phyloP scores from a whole-genome alignment of 2,329 filamentous ascomycete species.

The Berkeleyomyces rouxiae region DNA sequence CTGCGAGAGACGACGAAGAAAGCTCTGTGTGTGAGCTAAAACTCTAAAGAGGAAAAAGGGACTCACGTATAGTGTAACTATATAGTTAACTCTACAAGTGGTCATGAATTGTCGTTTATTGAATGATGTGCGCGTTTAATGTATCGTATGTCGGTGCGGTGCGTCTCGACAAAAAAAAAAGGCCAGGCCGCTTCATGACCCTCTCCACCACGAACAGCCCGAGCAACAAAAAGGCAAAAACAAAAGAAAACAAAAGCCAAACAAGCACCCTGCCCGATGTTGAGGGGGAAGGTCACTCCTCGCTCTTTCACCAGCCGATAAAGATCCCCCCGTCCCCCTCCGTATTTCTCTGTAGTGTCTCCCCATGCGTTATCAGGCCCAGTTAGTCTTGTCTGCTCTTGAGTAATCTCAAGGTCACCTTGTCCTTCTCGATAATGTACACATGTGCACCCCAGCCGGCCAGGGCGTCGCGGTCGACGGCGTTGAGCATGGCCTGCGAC shows the following conservation, averaged over 20 bases:
- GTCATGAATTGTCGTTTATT: conserved; percentile 13
- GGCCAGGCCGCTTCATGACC: background rate
- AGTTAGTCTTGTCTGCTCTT: conserved; percentile 88
- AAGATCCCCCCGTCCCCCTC: conserved; percentile 6
- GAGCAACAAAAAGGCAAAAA: too few relatives aligned
- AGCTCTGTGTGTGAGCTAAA: background rate
- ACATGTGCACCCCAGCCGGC: conserved; percentile 98
- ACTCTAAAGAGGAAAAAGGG: too few relatives aligned
- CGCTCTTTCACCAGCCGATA: background rate
- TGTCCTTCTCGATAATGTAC: conserved; percentile 99
- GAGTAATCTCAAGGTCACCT: conserved; percentile 96
- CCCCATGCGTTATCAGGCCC: background rate
- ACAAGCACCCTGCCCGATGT: too few relatives aligned
- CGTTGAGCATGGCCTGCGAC: conserved; percentile 87
- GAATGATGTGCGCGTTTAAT: conserved; percentile 5
- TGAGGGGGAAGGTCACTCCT: background rate
- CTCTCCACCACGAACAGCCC: background rate
- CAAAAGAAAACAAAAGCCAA: too few relatives aligned
- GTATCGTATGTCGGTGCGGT: background rate
- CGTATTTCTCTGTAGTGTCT: background rate
- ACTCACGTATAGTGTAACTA: background rate
- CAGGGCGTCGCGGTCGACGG: conserved; percentile 87
- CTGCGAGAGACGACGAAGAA: too few relatives aligned
- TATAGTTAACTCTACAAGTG: background rate
- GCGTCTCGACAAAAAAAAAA: background rate